Conservation (phyloP, 352 stramenopile genomes). For the Globisporangium nodosum region DNA sequence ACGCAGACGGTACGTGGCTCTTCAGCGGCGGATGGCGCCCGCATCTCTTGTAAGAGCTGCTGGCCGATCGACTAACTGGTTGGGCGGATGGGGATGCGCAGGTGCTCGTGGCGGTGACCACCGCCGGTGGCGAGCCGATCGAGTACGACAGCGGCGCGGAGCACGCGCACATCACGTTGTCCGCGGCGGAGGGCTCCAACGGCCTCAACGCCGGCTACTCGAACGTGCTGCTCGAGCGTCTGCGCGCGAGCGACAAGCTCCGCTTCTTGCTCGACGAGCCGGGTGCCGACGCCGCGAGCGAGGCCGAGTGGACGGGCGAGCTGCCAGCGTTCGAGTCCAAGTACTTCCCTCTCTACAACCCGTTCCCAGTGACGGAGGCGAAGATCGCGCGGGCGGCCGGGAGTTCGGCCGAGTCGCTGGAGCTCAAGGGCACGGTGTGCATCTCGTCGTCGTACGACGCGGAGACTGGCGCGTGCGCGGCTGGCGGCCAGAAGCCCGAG, state of each 20-base stretch:
- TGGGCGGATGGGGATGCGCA: slow-evolving; percentile 1
- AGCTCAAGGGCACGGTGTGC: slow-evolving; percentile 60
- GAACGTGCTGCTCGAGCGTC: slow-evolving; percentile 72
- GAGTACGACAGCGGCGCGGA: slow-evolving; percentile 34
- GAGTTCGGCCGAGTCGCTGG: slow-evolving; percentile 17
- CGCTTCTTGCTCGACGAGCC: slow-evolving; percentile 38
- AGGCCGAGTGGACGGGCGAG: slow-evolving; percentile 46
- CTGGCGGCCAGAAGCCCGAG: slow-evolving; percentile 55
- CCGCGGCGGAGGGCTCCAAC: slow-evolving; percentile 34
- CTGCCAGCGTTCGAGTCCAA: slow-evolving; percentile 64
- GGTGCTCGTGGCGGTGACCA: slow-evolving; percentile 64
- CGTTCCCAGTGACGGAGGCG: slow-evolving; percentile 52
- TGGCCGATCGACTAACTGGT: background rate
- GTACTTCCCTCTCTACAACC: slow-evolving; percentile 73
- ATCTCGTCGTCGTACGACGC: slow-evolving; percentile 61
- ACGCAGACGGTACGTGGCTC: slow-evolving; percentile 41
- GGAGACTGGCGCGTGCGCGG: slow-evolving; percentile 36
- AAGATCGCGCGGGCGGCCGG: slow-evolving; percentile 21
- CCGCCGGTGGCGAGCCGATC: slow-evolving; percentile 55
- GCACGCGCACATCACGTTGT: slow-evolving; percentile 56
- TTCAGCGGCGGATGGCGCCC: background rate
- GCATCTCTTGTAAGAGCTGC: background rate
- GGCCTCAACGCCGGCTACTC: slow-evolving; percentile 50
- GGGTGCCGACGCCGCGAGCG: background rate
- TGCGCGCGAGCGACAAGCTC: slow-evolving; percentile 59